Conservation (phyloP, 31 red algal species). For the Endocladia muricata region DNA sequence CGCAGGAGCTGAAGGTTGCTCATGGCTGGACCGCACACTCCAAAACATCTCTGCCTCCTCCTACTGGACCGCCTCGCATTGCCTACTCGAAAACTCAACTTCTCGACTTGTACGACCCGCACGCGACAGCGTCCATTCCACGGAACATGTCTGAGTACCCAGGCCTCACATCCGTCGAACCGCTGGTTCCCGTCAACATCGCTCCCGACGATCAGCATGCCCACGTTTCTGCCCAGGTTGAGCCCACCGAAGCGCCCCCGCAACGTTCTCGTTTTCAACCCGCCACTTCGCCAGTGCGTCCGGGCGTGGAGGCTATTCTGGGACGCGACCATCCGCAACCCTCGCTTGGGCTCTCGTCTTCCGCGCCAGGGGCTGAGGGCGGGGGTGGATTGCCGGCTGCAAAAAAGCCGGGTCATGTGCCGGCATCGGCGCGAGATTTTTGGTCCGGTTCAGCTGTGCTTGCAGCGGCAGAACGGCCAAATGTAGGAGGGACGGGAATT, state of each 20-base stretch:
- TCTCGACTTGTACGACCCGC: slow-evolving; percentile 61
- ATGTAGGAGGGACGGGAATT: background rate
- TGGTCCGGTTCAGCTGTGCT: slow-evolving; percentile 68
- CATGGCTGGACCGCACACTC: slow-evolving; percentile 58
- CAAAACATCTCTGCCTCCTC: slow-evolving; percentile 11
- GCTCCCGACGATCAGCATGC: slow-evolving; percentile 54
- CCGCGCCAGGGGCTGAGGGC: background rate
- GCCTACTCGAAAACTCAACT: slow-evolving; percentile 62
- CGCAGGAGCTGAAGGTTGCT: slow-evolving; percentile 60
- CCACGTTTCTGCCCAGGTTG: slow-evolving; percentile 42
- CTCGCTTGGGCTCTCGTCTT: slow-evolving; percentile 1
- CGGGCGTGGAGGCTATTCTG: slow-evolving; percentile 75
- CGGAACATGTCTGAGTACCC: slow-evolving; percentile 56
- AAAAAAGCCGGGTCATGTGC: slow-evolving; percentile 53
- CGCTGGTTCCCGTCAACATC: slow-evolving; percentile 71
- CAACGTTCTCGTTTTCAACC: slow-evolving; percentile 39
- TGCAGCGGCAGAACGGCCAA: slow-evolving; percentile 62
- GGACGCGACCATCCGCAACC: slow-evolving; percentile 45
- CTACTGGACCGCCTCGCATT: slow-evolving; percentile 34
- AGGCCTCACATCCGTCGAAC: slow-evolving; percentile 56
- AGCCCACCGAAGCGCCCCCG: slow-evolving; percentile 29
- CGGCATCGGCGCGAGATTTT: slow-evolving; percentile 52
- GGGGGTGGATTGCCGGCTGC: slow-evolving; percentile 12
- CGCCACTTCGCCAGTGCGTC: slow-evolving; percentile 35
- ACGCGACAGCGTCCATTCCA: slow-evolving; percentile 34